Evolutionary conservation across 768 basidiomycete species (phyloP), one percentile per base, ranked within the genome.

Genomic region (Favolaschia claudopus): DNA sequence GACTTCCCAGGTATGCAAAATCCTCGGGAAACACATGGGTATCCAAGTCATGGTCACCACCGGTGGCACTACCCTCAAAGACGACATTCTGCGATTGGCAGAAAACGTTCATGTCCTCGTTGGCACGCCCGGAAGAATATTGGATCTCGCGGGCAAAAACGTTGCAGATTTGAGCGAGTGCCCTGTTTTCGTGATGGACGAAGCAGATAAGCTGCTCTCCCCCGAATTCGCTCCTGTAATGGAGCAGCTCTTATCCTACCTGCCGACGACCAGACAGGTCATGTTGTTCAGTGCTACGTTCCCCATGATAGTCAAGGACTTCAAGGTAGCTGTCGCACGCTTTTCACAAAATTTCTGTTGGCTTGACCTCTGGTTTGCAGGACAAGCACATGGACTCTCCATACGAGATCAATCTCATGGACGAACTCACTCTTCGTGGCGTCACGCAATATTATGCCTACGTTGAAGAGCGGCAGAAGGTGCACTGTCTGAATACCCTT

Each of bases 381-480:
- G 93, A 95, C 70, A 95, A 96, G 78, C 92, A 98, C 80, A 98
- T 99, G 96, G 86, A 84, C 61, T 85, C 88, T 60, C 95, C 97
- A 5, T 91, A 96, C 77, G 95, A 97, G 77, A 97, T 98, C 79
- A 99, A 99, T 78, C 89, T 99, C 75, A 99, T 99, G 96, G 96
- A 99, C 68, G 96, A 99, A 83, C 89, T 99, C 62, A 99, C 96
- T 48, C 83, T 99, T 42, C 93, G 93, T 64, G 96, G 96, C 82
- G 96, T 99, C 53, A 99, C 96, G 45, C 96, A 99, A 82, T 99
- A 98, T 74, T 99, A 99, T 74, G 96, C 97, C 67, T 99, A 94
- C 76, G 95, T 99, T 71, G 96, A 99, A 78, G 96, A 99, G 75
- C 88, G 94, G 62, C 96, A 99, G 81, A 99, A 99, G 79, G 96